Conservation (phyloP, 1,284 basidiomycete species). For the Tylopilus orsonianus region DNA sequence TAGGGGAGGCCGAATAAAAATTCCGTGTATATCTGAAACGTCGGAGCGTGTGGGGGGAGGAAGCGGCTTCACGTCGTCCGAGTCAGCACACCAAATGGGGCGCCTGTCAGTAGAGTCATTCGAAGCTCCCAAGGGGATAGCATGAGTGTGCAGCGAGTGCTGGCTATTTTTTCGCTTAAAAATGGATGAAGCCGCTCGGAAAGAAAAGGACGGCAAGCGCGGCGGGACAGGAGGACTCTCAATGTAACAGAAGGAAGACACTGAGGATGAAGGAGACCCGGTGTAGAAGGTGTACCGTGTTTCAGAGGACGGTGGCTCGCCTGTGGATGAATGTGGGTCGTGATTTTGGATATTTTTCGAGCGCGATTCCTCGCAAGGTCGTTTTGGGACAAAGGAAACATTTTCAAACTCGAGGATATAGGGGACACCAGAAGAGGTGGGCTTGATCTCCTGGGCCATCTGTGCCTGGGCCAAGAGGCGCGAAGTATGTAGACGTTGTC, state of each 20-base stretch:
- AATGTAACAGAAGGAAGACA: conserved; percentile 31
- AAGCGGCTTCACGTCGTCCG: conserved; percentile 19
- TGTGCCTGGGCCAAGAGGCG: conserved; percentile 7
- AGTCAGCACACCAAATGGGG: conserved; percentile 2
- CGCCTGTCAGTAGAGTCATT: not conserved
- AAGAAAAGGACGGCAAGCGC: conserved; percentile 17
- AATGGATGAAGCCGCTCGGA: conserved; percentile 21
- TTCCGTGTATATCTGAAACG: conserved; percentile 24
- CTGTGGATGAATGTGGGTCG: not conserved
- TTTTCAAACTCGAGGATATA: conserved; percentile 44
- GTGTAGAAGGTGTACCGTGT: not conserved
- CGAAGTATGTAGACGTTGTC: not conserved
- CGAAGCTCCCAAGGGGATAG: not conserved
- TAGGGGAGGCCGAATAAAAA: conserved; percentile 41
- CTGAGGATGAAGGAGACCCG: conserved; percentile 18
- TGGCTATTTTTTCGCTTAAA: conserved; percentile 25
- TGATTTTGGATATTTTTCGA: not conserved
- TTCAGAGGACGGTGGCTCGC: not conserved
- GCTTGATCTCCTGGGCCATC: conserved; percentile 38
- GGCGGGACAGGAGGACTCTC: conserved; percentile 15
- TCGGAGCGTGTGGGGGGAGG: conserved; percentile 15
- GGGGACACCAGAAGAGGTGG: conserved; percentile 41
- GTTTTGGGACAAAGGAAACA: conserved; percentile 37
- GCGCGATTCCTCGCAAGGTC: not conserved
- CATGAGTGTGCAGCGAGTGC: not conserved